A percentile compares a stretch with the other conserved stretches of the same genome.
Conservation (phyloP, 179 eudicot species). For the Pouteria campechiana region DNA sequence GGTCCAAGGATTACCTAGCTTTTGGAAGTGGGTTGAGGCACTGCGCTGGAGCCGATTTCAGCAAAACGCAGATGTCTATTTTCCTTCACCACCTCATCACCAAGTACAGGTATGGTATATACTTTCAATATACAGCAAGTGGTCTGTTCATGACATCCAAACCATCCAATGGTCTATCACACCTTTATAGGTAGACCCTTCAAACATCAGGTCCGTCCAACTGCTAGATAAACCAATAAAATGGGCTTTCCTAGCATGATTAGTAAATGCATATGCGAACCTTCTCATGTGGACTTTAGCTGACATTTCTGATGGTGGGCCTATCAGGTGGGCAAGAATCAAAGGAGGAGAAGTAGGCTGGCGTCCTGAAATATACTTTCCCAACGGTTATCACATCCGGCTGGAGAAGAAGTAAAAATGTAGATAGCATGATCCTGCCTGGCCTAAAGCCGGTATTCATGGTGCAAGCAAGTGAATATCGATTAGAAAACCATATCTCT, state of each 20-base stretch:
- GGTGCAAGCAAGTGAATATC: no score
- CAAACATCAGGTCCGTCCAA: not conserved
- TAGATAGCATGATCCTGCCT: no score
- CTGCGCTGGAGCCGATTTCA: constrained; percentile 85
- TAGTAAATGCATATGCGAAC: no score
- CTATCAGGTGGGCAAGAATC: constrained; percentile 43
- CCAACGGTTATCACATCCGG: constrained; percentile 50
- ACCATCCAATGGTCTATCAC: no score
- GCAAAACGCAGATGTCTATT: constrained; percentile 80
- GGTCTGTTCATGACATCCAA: no score
- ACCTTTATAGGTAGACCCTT: not conserved
- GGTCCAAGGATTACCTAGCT: constrained; percentile 82
- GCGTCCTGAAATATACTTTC: constrained; percentile 78
- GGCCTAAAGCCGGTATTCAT: no score
- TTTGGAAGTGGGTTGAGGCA: constrained; percentile 91
- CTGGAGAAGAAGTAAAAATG: no score
- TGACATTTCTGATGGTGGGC: no score
- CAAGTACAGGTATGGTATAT: constrained; percentile 49
- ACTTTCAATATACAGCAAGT: constrained; percentile 2
- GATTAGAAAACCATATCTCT: no score
- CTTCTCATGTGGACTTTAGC: no score
- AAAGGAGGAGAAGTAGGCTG: constrained; percentile 69
- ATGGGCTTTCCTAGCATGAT: no score
- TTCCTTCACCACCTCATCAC: constrained; percentile 71
- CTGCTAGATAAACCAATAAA: constrained; percentile 1